These are phyloP conservation scores for Ophiostoma quercus DNA, from an alignment of 2,329 filamentous ascomycete species.

Conservation along the genomic window DNA sequence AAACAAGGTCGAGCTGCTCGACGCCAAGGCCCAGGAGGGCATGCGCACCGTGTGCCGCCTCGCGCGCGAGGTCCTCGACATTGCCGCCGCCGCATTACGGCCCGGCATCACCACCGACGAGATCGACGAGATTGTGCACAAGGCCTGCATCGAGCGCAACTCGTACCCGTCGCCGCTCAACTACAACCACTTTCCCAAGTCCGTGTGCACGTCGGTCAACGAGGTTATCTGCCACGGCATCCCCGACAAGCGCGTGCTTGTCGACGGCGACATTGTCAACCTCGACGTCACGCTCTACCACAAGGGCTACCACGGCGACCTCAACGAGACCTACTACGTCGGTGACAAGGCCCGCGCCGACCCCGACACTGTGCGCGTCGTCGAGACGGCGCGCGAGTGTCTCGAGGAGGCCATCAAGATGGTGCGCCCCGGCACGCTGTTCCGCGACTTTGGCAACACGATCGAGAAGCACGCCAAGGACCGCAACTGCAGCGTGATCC, in stretches of 20 bases:
- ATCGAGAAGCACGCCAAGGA: conserved; percentile 94
- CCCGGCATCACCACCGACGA: conserved; percentile 96
- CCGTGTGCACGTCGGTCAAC: conserved; percentile 91
- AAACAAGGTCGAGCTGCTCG: conserved; percentile 78
- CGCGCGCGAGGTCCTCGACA: conserved; percentile 86
- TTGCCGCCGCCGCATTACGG: conserved; percentile 73
- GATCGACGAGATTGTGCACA: conserved; percentile 91
- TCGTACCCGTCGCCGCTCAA: conserved; percentile 89
- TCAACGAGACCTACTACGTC: conserved; percentile 99
- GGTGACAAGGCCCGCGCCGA: conserved; percentile 80
- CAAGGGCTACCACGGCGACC: conserved; percentile 87
- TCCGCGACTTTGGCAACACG: conserved; percentile 87
- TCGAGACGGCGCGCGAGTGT: conserved; percentile 84
- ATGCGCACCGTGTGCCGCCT: conserved; percentile 91
- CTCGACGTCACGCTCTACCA: conserved; percentile 95
- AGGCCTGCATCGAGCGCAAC: conserved; percentile 75
- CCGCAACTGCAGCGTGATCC: conserved; percentile 80
- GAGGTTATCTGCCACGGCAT: conserved; percentile 99
- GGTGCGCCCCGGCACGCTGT: conserved; percentile 87
- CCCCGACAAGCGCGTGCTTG: conserved; percentile 77
- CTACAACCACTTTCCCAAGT: conserved; percentile 96
- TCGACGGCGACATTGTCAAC: conserved; percentile 95
- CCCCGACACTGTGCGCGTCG: conserved; percentile 80
- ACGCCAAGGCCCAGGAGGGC: conserved; percentile 71
- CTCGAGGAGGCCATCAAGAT: conserved; percentile 84